Base-by-base conservation (phyloP, 1,139 yeast species). In the Kazachstania sp. region DNA sequence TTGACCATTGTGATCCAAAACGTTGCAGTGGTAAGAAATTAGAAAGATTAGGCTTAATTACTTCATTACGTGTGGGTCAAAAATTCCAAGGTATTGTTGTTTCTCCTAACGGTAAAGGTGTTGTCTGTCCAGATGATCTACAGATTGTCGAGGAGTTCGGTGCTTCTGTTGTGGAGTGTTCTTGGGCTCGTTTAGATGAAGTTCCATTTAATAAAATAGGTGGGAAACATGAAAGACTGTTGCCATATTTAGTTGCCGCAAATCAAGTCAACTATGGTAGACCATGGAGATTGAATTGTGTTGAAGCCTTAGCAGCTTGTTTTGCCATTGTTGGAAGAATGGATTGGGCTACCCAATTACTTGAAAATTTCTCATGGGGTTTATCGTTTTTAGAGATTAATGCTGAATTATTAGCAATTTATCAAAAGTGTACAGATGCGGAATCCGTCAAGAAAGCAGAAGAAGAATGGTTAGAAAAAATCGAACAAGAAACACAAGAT, bases 1-100 rank as follows among this genome's bases (percentile, higher is more conserved):
- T 94, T 63, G 95, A 90, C 58, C 99, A 92, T 65, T 92, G 99
- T 69, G 98, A 92, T 67, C 99, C 99, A 3, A 94, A 94, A 64
- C 75, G 97, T 63, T 92, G 99, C 63, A 84, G 95, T 54, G 99
- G 98, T 23, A 92, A 92, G 70, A 92, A 90, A 64, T 72, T 92
- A 36, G 96, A 87, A 62, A 72, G 98, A 48, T 67, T 92, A 35
- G 98, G 98, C 0, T 68, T 87, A 31, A 88, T 94, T 44, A 79
- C 80, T 52, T 78, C 79, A 50, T 65, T 94, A 51, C 71, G 95
- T 51, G 78, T 92, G 13, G 98, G 98, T 0, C 97, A 90, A 61
- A 92, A 88, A 67, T 92, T 86, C 60, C 80, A 75, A 50, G 99
- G 98, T 8, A 68, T 94, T 1, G 90, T 92, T 7, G 95, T 92